A percentile compares a stretch with the other conserved stretches of the same genome.
Evolutionary conservation across 768 basidiomycete genomes (phyloP).

Genomic region (Termitomyces sp.): DNA sequence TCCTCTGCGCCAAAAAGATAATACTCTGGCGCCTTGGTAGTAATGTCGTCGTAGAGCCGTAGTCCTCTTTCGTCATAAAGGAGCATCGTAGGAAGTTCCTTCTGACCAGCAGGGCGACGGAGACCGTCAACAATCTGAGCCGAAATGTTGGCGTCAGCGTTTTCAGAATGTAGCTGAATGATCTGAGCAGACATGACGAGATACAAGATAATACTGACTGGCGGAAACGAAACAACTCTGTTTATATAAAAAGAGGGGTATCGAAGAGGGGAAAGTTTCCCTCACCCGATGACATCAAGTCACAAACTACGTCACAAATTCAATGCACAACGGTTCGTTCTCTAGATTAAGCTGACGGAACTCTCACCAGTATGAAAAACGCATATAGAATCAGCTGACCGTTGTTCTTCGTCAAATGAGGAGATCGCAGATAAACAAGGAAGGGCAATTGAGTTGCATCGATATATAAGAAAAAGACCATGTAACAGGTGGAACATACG

Average conservation of each 20-base stretch:
- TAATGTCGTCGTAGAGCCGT: slow-evolving; percentile 81
- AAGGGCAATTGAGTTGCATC: neutral
- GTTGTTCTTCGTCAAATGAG: slow-evolving; percentile 6
- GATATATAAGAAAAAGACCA: neutral
- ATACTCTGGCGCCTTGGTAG: slow-evolving; percentile 74
- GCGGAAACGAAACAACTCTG: too few relatives aligned
- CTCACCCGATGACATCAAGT: slow-evolving; percentile 11
- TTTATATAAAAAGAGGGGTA: slow-evolving; percentile 5
- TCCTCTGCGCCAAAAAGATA: slow-evolving; percentile 90
- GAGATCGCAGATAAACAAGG: neutral
- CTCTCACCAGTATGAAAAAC: neutral
- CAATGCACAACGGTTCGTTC: neutral
- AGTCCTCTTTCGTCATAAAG: slow-evolving; percentile 87
- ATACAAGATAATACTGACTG: neutral
- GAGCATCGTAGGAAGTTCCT: slow-evolving; percentile 72
- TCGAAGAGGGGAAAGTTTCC: neutral
- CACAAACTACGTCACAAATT: slow-evolving; percentile 2
- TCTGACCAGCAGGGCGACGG: slow-evolving; percentile 43
- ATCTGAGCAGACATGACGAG: slow-evolving; percentile 40
- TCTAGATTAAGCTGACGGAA: neutral
- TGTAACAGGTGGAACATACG: neutral
- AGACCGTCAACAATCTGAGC: slow-evolving; percentile 52
- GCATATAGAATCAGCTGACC: neutral
- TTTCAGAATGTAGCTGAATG: slow-evolving; percentile 38
- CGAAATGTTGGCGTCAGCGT: slow-evolving; percentile 29